Evolutionary conservation across 106 monocot genomes (phyloP).

Genomic region (Apostasia ramifera): DNA sequence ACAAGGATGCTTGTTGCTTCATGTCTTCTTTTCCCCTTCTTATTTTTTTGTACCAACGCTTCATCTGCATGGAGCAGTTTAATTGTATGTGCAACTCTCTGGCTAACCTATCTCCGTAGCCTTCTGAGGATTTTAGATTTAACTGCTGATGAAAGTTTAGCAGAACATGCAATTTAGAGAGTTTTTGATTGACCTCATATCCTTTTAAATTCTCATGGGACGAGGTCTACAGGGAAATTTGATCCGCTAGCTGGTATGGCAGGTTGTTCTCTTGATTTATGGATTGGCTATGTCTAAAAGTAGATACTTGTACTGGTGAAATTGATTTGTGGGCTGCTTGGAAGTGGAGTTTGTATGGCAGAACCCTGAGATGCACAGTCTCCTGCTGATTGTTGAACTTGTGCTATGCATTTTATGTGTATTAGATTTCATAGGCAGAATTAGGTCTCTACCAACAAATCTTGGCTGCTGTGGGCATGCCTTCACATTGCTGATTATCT

Average conservation of each 20-base stretch:
- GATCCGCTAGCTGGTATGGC: not conserved
- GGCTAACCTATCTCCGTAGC: not conserved
- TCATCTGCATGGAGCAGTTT: not conserved
- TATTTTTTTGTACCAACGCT: not conserved
- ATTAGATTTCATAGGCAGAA: not conserved
- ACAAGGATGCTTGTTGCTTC: too few relatives aligned
- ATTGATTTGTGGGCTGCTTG: slow-evolving; percentile 1
- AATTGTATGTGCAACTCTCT: not conserved
- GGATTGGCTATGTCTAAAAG: too few relatives aligned
- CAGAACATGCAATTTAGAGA: not conserved
- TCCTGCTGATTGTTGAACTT: not conserved
- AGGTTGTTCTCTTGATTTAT: too few relatives aligned
- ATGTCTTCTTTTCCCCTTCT: not conserved
- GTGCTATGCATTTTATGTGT: not conserved
- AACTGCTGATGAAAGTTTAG: slow-evolving; percentile 4
- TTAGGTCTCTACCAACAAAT: not conserved
- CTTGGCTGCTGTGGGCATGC: not conserved
- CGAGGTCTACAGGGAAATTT: not conserved
- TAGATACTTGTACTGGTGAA: not conserved
- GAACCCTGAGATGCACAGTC: not conserved
- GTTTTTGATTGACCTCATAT: not conserved
- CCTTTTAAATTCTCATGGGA: not conserved
- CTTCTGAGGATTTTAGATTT: not conserved
- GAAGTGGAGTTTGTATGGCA: not conserved
- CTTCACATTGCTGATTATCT: not conserved